phyloP scores from a whole-genome alignment of 2,329 filamentous ascomycete species.

The Dothistroma septosporum region DNA sequence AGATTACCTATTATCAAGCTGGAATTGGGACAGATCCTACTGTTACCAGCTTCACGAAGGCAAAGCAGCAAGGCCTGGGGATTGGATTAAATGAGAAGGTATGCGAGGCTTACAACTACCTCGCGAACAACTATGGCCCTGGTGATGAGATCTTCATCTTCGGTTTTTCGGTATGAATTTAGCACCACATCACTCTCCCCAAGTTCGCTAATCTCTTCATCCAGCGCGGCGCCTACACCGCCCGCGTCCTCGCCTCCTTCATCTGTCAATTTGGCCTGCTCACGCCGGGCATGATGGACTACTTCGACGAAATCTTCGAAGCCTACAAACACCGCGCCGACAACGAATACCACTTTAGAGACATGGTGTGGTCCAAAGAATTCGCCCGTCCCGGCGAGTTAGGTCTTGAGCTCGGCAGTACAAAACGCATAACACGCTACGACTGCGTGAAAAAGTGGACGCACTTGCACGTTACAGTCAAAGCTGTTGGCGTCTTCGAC shows the following conservation, averaged over 20 bases:
- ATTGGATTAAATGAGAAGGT: conserved; percentile 15
- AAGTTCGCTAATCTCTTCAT: background rate
- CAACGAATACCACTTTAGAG: conserved; percentile 13
- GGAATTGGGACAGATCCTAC: conserved; percentile 26
- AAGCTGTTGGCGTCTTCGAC: conserved; percentile 45
- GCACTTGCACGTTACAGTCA: conserved; percentile 32
- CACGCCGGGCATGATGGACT: conserved; percentile 15
- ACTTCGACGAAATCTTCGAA: conserved; percentile 13
- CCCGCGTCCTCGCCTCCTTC: conserved; percentile 28
- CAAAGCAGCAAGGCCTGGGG: conserved; percentile 17
- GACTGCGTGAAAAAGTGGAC: conserved; percentile 18
- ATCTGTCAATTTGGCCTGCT: conserved; percentile 25
- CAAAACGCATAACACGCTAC: conserved; percentile 10
- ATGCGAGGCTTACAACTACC: conserved; percentile 20
- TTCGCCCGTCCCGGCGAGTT: conserved; percentile 14
- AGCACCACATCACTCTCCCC: no score
- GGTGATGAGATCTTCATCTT: conserved; percentile 31
- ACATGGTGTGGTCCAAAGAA: conserved; percentile 15
- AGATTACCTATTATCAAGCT: conserved; percentile 31
- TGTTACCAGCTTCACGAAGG: conserved; percentile 17
- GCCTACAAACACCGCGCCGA: conserved; percentile 7
- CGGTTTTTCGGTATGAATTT: conserved; percentile 20
- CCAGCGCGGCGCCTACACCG: conserved; percentile 28
- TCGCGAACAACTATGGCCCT: conserved; percentile 26
- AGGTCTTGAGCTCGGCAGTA: conserved; percentile 11